Evolutionary conservation across 495 filamentous ascomycete genomes (phyloP).

Genomic region (Penicillium canariense): DNA sequence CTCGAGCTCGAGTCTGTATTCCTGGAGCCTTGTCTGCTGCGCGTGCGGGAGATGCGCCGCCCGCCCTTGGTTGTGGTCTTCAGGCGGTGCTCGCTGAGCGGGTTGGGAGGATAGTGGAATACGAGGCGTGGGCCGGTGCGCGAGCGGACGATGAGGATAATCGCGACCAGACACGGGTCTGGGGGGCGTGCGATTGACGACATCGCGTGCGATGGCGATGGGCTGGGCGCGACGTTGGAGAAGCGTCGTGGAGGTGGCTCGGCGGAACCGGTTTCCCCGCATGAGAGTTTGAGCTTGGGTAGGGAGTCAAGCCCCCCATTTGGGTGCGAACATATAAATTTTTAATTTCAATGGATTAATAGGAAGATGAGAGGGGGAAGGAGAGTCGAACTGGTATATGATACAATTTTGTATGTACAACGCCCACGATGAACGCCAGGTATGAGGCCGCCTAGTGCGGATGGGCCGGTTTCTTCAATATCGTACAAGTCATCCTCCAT

Average conservation of each 20-base stretch:
- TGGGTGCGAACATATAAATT: not conserved
- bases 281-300: constrained; percentile 10
- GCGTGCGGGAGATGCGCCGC: constrained; percentile 35
- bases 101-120: constrained; percentile 84
- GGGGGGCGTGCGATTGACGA: constrained; percentile 50
- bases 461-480: constrained; percentile 16
- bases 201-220: constrained; percentile 32
- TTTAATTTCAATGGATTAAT: not conserved
- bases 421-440: constrained; percentile 18
- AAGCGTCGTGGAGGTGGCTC: constrained; percentile 6
- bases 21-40: constrained; percentile 28
- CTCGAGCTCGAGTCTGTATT: constrained; percentile 47
- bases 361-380: not conserved
- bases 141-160: constrained; percentile 77
- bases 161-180: constrained; percentile 68
- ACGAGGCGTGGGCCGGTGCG: constrained; percentile 79
- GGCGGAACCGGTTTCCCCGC: constrained; percentile 27
- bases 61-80: constrained; percentile 33
- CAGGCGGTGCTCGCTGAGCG: constrained; percentile 45
- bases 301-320: not conserved
- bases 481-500: constrained; percentile 16
- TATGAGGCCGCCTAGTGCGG: constrained; percentile 3
- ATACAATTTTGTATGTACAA: constrained; percentile 24
- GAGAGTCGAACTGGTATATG: constrained; percentile 1
- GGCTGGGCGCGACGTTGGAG: constrained; percentile 13